These are phyloP conservation scores for Teunomyces lycoperdinae DNA, from an alignment of 805 yeast genomes.

Conservation along the genomic window DNA sequence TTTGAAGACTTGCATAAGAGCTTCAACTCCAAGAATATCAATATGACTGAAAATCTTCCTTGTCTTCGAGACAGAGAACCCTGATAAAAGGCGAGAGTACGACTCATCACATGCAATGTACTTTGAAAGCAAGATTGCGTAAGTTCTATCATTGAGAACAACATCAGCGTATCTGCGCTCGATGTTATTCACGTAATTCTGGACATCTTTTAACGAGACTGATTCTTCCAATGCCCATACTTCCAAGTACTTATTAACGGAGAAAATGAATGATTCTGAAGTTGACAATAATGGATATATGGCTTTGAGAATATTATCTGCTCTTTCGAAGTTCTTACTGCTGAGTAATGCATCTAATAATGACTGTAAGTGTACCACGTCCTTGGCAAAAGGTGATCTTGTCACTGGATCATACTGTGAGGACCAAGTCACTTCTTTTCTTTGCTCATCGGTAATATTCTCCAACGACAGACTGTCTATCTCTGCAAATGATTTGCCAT, in stretches of 20 bases:
- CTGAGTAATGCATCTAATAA: conserved; percentile 75
- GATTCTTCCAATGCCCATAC: conserved; percentile 38
- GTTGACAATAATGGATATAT: conserved; percentile 47
- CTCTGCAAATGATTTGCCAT: conserved; percentile 11
- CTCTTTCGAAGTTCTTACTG: conserved; percentile 64
- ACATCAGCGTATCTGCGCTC: conserved; percentile 23
- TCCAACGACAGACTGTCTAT: conserved; percentile 9
- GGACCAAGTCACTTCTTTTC: conserved; percentile 31
- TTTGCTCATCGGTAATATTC: conserved; percentile 13
- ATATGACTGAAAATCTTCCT: conserved; percentile 43
- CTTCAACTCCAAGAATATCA: conserved; percentile 52
- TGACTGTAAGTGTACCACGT: conserved; percentile 68
- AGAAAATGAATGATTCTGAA: conserved; percentile 53
- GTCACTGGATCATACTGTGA: conserved; percentile 40
- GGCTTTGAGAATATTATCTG: conserved; percentile 63
- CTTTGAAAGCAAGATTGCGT: conserved; percentile 56
- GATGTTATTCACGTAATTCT: conserved; percentile 38
- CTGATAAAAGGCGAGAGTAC: conserved; percentile 6
- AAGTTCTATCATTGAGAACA: conserved; percentile 48
- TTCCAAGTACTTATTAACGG: conserved; percentile 63
- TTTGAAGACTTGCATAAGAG: conserved; percentile 36
- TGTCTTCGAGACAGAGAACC: conserved; percentile 13
- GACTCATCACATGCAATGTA: conserved; percentile 14
- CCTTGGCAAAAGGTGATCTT: conserved; percentile 48
- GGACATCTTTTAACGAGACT: conserved; percentile 41